Evolutionary conservation across 2,329 filamentous ascomycete species (phyloP), one percentile per base, ranked within the genome.

Genomic region (Scedosporium boydii): DNA sequence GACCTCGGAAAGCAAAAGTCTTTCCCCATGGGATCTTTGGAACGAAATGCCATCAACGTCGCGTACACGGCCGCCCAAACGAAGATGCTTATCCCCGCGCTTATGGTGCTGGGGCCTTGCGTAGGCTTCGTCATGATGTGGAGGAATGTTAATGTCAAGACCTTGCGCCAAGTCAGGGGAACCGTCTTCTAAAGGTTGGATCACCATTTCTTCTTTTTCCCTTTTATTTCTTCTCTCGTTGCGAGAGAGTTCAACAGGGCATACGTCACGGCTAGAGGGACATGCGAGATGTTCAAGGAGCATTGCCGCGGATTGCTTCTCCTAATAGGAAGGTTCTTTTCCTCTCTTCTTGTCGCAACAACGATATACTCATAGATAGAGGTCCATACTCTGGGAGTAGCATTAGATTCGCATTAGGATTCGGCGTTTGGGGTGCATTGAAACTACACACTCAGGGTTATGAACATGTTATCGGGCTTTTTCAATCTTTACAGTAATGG

Each of bases 1-100:
- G 77, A 78, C 65, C 67, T 88, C 26, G 74, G 73, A 0, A 76
- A 76, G 2, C 86, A 88, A 63, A 67, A 82, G 3, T 72, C 73
- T 44, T 87, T 84, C 68, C 74, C 78, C 0, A 67, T 78, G n/a
- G 83, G 82, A 3, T 79, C 74, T 2, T 74, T 77, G 0, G 75
- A 76, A 5, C 71, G 85, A 5, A 69, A 75, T 12, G 84, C 80
- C 0, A 87, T 89, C 65, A 82, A 85, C 62, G 70, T 73, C n/a
- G 84, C 86, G 0, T 89, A 88, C 65, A 78, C 73, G 0, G 77
- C 82, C 57, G 75, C 78, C 0, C 80, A 81, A 69, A 71, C 70
- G 26, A 70, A 71, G 55, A 80, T 82, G 77, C 65, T 81, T 59
- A 74, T 80, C 55, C 75, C 73, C 0, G 79, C 76, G 4, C 73